Percentiles rank a stretch among this genome's conserved stretches.
Conservation (phyloP, 495 filamentous ascomycete genomes). For the Jackrogersella multiformis region DNA sequence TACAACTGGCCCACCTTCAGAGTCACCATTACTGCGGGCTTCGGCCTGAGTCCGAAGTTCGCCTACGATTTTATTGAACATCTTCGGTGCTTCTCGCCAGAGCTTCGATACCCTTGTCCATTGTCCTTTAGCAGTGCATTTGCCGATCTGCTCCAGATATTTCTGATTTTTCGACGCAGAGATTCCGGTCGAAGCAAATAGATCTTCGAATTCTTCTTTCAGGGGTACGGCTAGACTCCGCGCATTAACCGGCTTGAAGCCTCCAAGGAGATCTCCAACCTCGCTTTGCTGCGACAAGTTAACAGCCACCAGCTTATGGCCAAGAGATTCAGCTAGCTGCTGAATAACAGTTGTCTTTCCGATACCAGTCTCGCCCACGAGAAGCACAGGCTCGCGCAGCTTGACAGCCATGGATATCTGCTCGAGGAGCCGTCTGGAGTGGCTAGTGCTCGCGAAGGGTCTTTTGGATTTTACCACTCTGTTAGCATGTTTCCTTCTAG, state of each 20-base stretch:
- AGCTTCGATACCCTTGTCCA: constrained; percentile 84
- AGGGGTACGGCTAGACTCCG: constrained; percentile 87
- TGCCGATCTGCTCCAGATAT: constrained; percentile 80
- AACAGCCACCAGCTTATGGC: constrained; percentile 84
- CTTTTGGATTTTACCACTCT: constrained; percentile 58
- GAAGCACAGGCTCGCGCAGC: constrained; percentile 84
- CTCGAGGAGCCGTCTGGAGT: constrained; percentile 78
- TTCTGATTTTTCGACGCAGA: constrained; percentile 85
- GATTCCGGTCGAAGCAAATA: constrained; percentile 84
- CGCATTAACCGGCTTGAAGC: constrained; percentile 93
- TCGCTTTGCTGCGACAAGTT: constrained; percentile 99
- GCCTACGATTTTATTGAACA: constrained; percentile 79
- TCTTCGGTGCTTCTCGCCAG: constrained; percentile 88
- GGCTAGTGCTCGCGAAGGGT: constrained; percentile 78
- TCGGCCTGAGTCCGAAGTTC: constrained; percentile 52
- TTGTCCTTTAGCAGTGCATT: constrained; percentile 79
- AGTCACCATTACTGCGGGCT: constrained; percentile 45
- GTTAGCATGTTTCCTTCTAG: constrained; percentile 53
- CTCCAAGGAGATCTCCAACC: constrained; percentile 88
- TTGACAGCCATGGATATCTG: constrained; percentile 84
- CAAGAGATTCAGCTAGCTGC: constrained; percentile 82
- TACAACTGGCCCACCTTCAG: constrained; percentile 67
- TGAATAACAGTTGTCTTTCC: constrained; percentile 97
- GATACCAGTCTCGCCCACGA: constrained; percentile 97
- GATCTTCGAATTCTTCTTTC: constrained; percentile 90